Evolutionary conservation across 1,284 basidiomycete genomes (phyloP).

Genomic region (Singerocomus inundabilis): DNA sequence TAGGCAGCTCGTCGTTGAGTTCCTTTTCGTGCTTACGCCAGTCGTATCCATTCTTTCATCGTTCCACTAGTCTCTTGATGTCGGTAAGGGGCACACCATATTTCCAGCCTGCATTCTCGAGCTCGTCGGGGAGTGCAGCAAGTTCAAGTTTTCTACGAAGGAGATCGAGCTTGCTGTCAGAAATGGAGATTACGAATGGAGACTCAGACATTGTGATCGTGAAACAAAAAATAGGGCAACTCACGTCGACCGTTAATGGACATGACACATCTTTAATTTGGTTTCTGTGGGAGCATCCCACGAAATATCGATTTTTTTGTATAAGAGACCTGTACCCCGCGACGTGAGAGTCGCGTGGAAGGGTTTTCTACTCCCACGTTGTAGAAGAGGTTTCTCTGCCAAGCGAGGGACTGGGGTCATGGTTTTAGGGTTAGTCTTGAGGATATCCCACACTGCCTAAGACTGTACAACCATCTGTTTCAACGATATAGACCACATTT

Average conservation of each 20-base stretch:
- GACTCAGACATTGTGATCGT: constrained; percentile 11
- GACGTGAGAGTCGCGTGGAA: no score
- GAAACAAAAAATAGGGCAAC: neutral
- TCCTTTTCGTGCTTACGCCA: constrained; percentile 42
- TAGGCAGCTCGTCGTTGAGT: constrained; percentile 42
- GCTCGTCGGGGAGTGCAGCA: constrained; percentile 42
- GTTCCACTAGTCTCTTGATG: constrained; percentile 37
- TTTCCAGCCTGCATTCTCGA: constrained; percentile 38
- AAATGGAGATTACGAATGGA: constrained; percentile 32
- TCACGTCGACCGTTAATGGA: neutral
- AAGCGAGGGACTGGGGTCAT: no score
- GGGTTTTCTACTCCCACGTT: no score
- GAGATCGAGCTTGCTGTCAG: constrained; percentile 31
- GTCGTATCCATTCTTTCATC: constrained; percentile 43
- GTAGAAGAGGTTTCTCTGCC: no score
- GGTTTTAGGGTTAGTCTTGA: no score
- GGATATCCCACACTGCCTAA: no score
- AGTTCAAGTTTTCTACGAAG: constrained; percentile 37
- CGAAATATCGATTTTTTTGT: neutral
- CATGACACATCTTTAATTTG: no score
- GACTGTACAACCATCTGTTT: no score
- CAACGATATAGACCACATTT: no score
- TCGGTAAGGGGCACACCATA: constrained; percentile 43
- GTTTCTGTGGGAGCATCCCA: neutral
- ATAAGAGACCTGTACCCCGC: no score